Conservation (phyloP, 805 yeast genomes). For the Cyberlindnera maclurae region DNA sequence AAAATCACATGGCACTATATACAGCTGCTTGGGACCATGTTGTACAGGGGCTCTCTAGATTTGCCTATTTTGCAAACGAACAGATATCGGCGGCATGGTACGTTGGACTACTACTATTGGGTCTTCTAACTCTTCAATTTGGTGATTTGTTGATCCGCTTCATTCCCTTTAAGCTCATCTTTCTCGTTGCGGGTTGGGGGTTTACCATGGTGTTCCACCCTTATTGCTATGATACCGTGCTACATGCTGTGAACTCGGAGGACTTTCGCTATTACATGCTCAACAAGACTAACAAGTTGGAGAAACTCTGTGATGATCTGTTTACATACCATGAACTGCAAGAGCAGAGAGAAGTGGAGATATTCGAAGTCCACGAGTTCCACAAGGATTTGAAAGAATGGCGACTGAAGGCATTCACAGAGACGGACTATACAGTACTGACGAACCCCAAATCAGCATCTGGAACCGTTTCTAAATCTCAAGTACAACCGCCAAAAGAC, state of each 20-base stretch:
- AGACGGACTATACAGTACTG: constrained; percentile 46
- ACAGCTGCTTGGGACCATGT: constrained; percentile 54
- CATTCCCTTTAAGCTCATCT: constrained; percentile 29
- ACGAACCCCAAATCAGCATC: not conserved
- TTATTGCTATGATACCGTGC: constrained; percentile 35
- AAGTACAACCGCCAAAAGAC: constrained; percentile 47
- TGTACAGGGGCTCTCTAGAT: constrained; percentile 41
- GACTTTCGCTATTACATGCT: constrained; percentile 51
- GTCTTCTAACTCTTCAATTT: constrained; percentile 25
- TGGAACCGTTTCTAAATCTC: not conserved
- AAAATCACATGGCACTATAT: constrained; percentile 68
- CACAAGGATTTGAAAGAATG: constrained; percentile 46
- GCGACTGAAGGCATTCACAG: constrained; percentile 54
- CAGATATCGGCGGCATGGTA: constrained; percentile 47
- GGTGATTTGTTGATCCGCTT: constrained; percentile 22
- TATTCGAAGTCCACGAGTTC: constrained; percentile 59
- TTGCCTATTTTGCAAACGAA: constrained; percentile 61
- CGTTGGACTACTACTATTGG: constrained; percentile 29
- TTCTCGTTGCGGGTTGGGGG: constrained; percentile 45
- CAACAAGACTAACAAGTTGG: constrained; percentile 42
- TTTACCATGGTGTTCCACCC: constrained; percentile 45
- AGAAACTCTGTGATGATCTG: constrained; percentile 33
- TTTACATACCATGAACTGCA: constrained; percentile 33
- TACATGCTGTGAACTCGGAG: constrained; percentile 49
- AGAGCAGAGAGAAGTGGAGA: constrained; percentile 48